phyloP scores from a whole-genome alignment of 805 yeast genomes.

The Yarrowia sp. region DNA sequence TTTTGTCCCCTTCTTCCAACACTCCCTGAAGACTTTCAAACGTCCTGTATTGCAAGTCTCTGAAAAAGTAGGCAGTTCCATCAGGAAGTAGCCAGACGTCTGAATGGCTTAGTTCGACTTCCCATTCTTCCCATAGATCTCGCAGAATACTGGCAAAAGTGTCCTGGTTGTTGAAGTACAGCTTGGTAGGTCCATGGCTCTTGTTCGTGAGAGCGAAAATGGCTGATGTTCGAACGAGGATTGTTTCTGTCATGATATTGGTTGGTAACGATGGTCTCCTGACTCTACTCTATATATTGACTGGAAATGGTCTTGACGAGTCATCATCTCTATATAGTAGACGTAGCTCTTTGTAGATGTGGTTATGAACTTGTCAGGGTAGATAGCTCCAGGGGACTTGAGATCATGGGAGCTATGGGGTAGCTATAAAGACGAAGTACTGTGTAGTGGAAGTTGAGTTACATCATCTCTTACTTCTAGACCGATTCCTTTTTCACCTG shows the following conservation, averaged over 20 bases:
- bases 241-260: background rate
- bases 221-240: background rate
- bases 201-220: background rate
- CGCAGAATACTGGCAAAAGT: background rate
- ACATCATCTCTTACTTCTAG: no score
- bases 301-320: background rate
- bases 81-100: constrained; percentile 6
- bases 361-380: no score
- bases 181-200: background rate
- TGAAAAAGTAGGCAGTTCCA: background rate
- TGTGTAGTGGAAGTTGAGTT: no score
- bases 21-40: background rate
- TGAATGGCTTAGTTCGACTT: background rate
- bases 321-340: no score
- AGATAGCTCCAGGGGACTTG: no score
- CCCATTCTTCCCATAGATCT: background rate
- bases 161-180: background rate
- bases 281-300: background rate
- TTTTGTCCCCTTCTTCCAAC: background rate
- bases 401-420: no score
- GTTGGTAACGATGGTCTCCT: background rate
- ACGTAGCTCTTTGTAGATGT: no score
- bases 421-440: no score
- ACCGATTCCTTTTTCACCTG: no score
- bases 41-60: constrained; percentile 1